Evolutionary conservation across 495 filamentous ascomycete species (phyloP).

Genomic region (Delitschia confertaspora): DNA sequence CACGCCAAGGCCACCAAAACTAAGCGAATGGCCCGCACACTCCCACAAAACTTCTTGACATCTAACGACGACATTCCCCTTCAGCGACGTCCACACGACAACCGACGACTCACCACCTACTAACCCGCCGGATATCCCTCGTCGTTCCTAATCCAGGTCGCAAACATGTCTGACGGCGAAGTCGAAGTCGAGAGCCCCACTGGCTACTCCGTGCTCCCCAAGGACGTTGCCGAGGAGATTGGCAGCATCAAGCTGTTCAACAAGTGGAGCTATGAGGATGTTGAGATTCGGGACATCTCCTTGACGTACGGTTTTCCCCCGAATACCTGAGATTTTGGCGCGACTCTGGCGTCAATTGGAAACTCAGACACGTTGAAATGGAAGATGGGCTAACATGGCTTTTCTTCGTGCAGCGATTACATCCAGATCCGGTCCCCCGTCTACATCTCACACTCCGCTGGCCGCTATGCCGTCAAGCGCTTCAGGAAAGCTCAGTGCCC

Average conservation of each 20-base stretch:
- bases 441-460: constrained; percentile 97
- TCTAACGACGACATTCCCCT: constrained; percentile 3
- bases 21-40: constrained; percentile 7
- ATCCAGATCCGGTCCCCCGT: constrained; percentile 97
- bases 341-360: neutral
- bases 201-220: constrained; percentile 78
- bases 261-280: constrained; percentile 96
- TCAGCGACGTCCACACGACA: constrained; percentile 16
- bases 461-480: constrained; percentile 96
- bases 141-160: constrained; percentile 19
- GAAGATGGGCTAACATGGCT: constrained; percentile 27
- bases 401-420: constrained; percentile 75
- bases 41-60: constrained; percentile 4
- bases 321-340: neutral
- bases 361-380: neutral
- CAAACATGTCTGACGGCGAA: constrained; percentile 79
- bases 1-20: constrained; percentile 4
- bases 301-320: constrained; percentile 69
- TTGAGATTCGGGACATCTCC: constrained; percentile 98
- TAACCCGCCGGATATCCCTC: constrained; percentile 8
- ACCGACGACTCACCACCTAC: constrained; percentile 2
- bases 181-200: constrained; percentile 75
- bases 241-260: constrained; percentile 97
- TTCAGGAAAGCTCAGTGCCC: constrained; percentile 99
- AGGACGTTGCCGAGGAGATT: constrained; percentile 84